A percentile compares a stretch with the other conserved stretches of the same genome.
Conservation (phyloP, 1,284 basidiomycete genomes). For the Ustilago hordei region DNA sequence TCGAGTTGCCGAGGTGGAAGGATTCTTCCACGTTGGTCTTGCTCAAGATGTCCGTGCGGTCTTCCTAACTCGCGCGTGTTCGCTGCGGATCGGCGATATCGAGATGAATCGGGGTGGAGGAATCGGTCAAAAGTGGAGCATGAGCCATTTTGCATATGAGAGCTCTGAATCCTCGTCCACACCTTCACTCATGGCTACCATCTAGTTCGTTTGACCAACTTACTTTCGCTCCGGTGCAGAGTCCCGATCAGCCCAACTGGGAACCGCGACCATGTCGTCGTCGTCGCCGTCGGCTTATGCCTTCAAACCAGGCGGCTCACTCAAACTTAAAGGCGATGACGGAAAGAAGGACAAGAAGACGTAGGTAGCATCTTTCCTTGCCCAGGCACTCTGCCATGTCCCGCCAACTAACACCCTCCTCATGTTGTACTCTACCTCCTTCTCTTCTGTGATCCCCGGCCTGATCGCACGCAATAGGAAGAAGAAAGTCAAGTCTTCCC, state of each 20-base stretch:
- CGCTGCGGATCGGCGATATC: not conserved
- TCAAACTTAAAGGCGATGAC: conserved; percentile 64
- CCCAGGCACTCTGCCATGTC: conserved; percentile 3
- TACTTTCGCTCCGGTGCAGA: not conserved
- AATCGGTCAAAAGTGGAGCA: not conserved
- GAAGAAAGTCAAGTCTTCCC: conserved; percentile 55
- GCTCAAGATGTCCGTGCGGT: not conserved
- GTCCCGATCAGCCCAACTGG: not conserved
- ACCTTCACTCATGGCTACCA: not conserved
- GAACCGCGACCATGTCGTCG: conserved; percentile 12
- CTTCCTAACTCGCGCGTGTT: conserved; percentile 35
- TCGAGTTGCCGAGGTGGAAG: not conserved
- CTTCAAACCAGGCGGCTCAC: conserved; percentile 64
- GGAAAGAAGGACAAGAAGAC: conserved; percentile 50
- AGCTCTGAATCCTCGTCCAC: too few species aligned
- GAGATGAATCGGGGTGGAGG: not conserved
- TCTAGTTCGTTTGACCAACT: not conserved
- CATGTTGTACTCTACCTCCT: not conserved
- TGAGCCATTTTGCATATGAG: too few species aligned
- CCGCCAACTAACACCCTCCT: not conserved
- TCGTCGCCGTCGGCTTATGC: conserved; percentile 55
- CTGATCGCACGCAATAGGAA: conserved; percentile 31
- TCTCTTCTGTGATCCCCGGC: too few species aligned
- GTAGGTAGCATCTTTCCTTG: conserved; percentile 18
- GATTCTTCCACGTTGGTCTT: conserved; percentile 26